These are phyloP conservation scores for Musa balbisiana DNA, from an alignment of 202 grass and related monocot species.

Conservation along the genomic window DNA sequence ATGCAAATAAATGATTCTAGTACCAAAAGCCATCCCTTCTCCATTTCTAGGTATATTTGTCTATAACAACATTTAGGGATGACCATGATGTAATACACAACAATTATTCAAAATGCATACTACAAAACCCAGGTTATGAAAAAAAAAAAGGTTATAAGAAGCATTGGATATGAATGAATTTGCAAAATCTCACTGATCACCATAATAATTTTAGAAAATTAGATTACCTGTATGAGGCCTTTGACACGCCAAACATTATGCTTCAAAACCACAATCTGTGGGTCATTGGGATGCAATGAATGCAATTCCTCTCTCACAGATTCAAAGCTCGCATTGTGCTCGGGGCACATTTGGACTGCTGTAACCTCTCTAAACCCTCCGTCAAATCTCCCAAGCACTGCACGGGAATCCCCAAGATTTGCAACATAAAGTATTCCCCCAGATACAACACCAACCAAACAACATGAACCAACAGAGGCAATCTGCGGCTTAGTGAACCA, in stretches of 20 bases:
- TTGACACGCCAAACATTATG: constrained; percentile 50
- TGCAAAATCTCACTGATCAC: not conserved
- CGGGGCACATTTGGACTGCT: constrained; percentile 36
- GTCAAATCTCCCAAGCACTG: constrained; percentile 39
- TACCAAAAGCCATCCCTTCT: no score
- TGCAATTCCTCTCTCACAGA: constrained; percentile 39
- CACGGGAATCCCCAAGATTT: constrained; percentile 62
- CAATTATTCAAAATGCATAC: no score
- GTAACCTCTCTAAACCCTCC: constrained; percentile 17
- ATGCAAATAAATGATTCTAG: no score
- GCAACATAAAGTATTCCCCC: constrained; percentile 50
- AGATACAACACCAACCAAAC: constrained; percentile 44
- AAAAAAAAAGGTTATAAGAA: no score
- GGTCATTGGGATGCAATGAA: constrained; percentile 35
- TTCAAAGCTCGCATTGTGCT: constrained; percentile 44
- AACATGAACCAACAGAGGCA: constrained; percentile 45
- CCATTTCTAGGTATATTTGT: no score
- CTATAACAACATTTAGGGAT: no score
- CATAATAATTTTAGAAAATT: not conserved
- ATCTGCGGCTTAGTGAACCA: constrained; percentile 35
- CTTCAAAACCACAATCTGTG: constrained; percentile 32
- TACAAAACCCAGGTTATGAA: no score
- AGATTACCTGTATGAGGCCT: constrained; percentile 50
- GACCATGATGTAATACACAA: no score
- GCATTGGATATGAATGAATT: not conserved